Conservation (phyloP, 2,329 filamentous ascomycete genomes). For the Arthrobotrys pseudoclavata region DNA sequence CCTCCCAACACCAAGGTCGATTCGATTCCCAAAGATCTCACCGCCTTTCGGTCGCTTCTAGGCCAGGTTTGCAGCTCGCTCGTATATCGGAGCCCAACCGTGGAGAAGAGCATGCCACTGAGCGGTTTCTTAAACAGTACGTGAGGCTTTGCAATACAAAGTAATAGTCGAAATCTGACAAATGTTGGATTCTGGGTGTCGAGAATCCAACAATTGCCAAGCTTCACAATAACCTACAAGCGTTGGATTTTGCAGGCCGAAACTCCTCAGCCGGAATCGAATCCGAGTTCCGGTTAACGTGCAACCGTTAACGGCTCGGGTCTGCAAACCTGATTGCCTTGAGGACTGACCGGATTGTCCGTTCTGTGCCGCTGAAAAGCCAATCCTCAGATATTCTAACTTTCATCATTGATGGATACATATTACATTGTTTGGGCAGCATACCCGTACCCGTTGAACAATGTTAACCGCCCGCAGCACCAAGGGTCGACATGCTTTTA, state of each 20-base stretch:
- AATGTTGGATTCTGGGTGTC: constrained; percentile 1
- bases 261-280: constrained; percentile 11
- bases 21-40: constrained; percentile 32
- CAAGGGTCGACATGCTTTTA: constrained; percentile 26
- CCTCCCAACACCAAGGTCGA: constrained; percentile 11
- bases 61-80: constrained; percentile 23
- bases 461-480: constrained; percentile 25
- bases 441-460: constrained; percentile 27
- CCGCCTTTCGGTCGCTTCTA: constrained; percentile 43
- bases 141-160: constrained; percentile 16
- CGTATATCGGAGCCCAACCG: constrained; percentile 36
- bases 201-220: constrained; percentile 22
- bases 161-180: constrained; percentile 18
- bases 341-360: not conserved
- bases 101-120: constrained; percentile 6
- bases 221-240: not conserved
- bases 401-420: not conserved
- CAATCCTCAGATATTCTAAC: not conserved
- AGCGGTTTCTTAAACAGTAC: constrained; percentile 9
- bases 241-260: constrained; percentile 26
- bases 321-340: not conserved
- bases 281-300: not conserved
- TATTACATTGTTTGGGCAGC: constrained; percentile 5
- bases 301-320: not conserved
- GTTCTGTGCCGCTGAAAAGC: constrained; percentile 6